These are phyloP conservation scores for Chaetomium globosum DNA, from an alignment of 2,329 filamentous ascomycete species.

Conservation along the genomic window DNA sequence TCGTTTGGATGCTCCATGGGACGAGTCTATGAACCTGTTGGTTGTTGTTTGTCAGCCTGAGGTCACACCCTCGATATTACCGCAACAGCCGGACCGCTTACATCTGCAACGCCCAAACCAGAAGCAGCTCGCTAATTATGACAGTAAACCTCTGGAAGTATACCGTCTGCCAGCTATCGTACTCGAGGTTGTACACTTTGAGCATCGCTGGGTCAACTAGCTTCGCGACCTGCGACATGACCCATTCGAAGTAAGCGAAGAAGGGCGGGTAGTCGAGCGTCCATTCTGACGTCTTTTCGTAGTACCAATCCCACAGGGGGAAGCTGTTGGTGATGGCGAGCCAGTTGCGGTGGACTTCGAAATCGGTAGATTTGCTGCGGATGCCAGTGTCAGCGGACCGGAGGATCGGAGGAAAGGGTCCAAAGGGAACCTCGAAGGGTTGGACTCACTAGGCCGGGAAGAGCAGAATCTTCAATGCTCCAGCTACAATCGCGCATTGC, in stretches of 20 bases:
- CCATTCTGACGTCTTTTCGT: slow-evolving; percentile 98
- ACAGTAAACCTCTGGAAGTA: slow-evolving; percentile 93
- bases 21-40: slow-evolving; percentile 73
- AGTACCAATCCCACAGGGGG: slow-evolving; percentile 89
- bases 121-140: slow-evolving; percentile 78
- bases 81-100: slow-evolving; percentile 42
- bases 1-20: slow-evolving; percentile 65
- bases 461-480: slow-evolving; percentile 86
- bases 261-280: slow-evolving; percentile 98
- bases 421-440: neutral
- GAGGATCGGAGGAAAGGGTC: neutral
- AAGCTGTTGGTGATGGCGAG: slow-evolving; percentile 91
- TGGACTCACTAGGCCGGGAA: slow-evolving; percentile 87
- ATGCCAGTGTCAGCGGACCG: slow-evolving; percentile 24
- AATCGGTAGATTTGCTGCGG: slow-evolving; percentile 92
- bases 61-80: neutral
- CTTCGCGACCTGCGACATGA: slow-evolving; percentile 77
- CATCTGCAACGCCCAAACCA: slow-evolving; percentile 80
- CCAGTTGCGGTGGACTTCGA: slow-evolving; percentile 99
- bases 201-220: slow-evolving; percentile 82
- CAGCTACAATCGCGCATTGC: slow-evolving; percentile 83
- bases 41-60: slow-evolving; percentile 7
- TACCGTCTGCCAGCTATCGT: slow-evolving; percentile 90
- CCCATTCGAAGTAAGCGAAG: slow-evolving; percentile 96
- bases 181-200: slow-evolving; percentile 74